Conservation (phyloP, 768 basidiomycete genomes). For the Tylopilus sp. region DNA sequence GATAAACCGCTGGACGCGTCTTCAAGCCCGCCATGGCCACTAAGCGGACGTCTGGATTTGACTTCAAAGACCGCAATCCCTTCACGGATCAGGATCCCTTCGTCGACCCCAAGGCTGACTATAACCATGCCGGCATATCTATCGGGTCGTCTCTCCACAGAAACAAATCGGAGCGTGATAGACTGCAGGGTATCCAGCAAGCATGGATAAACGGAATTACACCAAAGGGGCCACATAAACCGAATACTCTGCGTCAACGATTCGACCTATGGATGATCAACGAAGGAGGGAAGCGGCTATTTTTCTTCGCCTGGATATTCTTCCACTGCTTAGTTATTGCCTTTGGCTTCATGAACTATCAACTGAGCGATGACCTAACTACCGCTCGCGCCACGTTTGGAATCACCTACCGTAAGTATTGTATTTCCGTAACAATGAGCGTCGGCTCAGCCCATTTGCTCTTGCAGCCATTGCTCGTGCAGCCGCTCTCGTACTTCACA, state of each 20-base stretch:
- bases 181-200: constrained; percentile 84
- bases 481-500: constrained; percentile 86
- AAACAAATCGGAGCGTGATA: constrained; percentile 80
- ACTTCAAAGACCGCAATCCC: constrained; percentile 58
- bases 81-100: constrained; percentile 52
- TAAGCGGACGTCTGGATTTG: constrained; percentile 59
- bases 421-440: background rate
- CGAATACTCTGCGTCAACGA: constrained; percentile 41
- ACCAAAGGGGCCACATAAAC: constrained; percentile 32
- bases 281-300: constrained; percentile 76
- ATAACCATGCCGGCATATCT: constrained; percentile 24
- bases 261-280: constrained; percentile 90
- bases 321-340: constrained; percentile 75
- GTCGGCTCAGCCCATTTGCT: background rate
- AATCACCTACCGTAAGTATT: constrained; percentile 64
- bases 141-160: constrained; percentile 57
- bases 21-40: constrained; percentile 26
- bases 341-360: constrained; percentile 77
- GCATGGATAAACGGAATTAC: constrained; percentile 37
- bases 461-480: constrained; percentile 75
- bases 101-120: constrained; percentile 31
- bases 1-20: constrained; percentile 16
- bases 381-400: constrained; percentile 71
- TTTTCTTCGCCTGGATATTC: constrained; percentile 78
- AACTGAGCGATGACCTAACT: constrained; percentile 71